These are phyloP conservation scores for Colletotrichum somersetense DNA, from an alignment of 2,329 filamentous ascomycete species.

Conservation along the genomic window DNA sequence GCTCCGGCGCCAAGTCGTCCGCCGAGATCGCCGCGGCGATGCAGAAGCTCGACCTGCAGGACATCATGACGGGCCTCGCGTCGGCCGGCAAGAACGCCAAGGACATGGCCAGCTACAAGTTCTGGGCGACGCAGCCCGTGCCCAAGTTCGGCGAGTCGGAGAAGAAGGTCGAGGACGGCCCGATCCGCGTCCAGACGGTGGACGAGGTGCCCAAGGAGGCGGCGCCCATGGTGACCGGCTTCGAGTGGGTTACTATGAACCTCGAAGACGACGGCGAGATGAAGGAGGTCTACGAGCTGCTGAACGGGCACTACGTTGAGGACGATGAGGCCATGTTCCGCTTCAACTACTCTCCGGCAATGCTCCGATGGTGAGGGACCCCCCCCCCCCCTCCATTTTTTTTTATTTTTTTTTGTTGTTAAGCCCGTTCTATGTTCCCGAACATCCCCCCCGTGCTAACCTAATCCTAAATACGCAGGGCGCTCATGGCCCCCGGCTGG, in stretches of 20 bases:
- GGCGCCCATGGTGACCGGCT: constrained; percentile 80
- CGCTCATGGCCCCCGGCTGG: constrained; percentile 95
- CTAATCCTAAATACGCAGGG: constrained; percentile 66
- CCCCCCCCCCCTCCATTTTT: no score
- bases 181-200: constrained; percentile 83
- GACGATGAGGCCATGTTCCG: constrained; percentile 97
- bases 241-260: constrained; percentile 95
- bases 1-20: constrained; percentile 53
- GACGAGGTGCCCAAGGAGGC: constrained; percentile 85
- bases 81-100: constrained; percentile 89
- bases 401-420: not conserved
- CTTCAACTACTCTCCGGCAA: constrained; percentile 92
- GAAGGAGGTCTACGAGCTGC: constrained; percentile 90
- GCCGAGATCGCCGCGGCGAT: constrained; percentile 65
- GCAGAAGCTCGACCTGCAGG: constrained; percentile 74
- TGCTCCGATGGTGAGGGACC: constrained; percentile 82
- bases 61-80: constrained; percentile 81
- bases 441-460: constrained; percentile 19
- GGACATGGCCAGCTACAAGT: constrained; percentile 97
- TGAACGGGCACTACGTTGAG: constrained; percentile 96
- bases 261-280: constrained; percentile 82
- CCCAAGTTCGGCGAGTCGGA: constrained; percentile 78
- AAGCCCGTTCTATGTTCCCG: not conserved
- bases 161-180: constrained; percentile 78
- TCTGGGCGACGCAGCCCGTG: constrained; percentile 98